These are phyloP conservation scores for Pterocarpus santalinus DNA, from an alignment of 306 rosid species.

Conservation along the genomic window DNA sequence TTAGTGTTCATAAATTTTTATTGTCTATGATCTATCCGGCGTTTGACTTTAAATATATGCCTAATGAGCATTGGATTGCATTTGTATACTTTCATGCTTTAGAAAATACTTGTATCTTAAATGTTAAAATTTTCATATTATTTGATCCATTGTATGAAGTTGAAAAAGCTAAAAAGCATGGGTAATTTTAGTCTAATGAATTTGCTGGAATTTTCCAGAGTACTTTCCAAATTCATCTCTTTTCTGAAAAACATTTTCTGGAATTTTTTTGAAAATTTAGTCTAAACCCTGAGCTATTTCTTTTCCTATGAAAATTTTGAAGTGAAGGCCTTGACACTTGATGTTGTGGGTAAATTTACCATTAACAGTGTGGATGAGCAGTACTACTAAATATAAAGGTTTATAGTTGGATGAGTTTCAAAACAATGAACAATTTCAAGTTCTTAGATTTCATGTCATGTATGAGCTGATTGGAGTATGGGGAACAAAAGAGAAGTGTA, in stretches of 20 bases:
- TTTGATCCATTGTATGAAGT: not conserved
- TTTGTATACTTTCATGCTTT: not conserved
- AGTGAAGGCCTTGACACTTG: not conserved
- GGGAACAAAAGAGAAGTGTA: not conserved
- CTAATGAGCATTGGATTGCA: not conserved
- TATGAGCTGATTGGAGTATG: not conserved
- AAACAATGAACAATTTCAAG: too few species aligned
- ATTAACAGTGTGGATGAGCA: not conserved
- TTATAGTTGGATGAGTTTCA: too few species aligned
- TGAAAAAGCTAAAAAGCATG: not conserved
- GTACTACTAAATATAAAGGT: not conserved
- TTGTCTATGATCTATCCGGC: not conserved
- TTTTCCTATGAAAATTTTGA: not conserved
- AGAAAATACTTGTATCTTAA: not conserved
- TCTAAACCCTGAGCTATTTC: too few species aligned
- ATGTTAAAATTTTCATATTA: not conserved
- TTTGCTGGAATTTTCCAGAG: not conserved
- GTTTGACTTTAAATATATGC: not conserved
- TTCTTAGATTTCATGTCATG: too few species aligned
- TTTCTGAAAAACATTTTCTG: not conserved
- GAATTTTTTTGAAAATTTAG: conserved; percentile 1
- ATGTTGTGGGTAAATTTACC: not conserved
- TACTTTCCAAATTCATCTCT: not conserved
- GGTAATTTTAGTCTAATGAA: not conserved
- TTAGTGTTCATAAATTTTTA: not conserved